Conservation (phyloP, 2,329 filamentous ascomycete species). For the Tricladium varicosporioides region DNA sequence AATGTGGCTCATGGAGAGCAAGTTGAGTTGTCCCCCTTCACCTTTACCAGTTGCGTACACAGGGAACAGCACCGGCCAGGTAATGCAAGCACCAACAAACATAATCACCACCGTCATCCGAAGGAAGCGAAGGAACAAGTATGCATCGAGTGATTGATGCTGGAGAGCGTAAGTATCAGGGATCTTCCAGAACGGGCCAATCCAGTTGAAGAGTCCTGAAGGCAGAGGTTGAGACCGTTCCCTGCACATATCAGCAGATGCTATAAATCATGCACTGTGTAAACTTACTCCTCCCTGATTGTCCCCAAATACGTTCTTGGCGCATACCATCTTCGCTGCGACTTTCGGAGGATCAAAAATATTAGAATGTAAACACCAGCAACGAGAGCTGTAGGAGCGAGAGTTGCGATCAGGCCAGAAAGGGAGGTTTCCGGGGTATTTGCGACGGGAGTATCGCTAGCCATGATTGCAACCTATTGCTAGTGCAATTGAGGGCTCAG, state of each 20-base stretch:
- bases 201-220: conserved; percentile 64
- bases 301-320: conserved; percentile 54
- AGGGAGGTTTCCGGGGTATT: conserved; percentile 24
- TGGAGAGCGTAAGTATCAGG: conserved; percentile 80
- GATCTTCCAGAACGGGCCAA: conserved; percentile 62
- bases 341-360: conserved; percentile 50
- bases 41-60: conserved; percentile 81
- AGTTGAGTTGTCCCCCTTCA: conserved; percentile 63
- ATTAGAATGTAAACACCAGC: conserved; percentile 43
- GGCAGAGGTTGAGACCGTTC: conserved; percentile 60
- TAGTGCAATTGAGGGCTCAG: neutral
- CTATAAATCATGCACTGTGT: neutral
- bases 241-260: conserved; percentile 34
- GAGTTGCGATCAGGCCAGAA: conserved; percentile 45
- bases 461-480: conserved; percentile 8
- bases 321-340: conserved; percentile 49
- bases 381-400: conserved; percentile 44
- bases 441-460: neutral
- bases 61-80: conserved; percentile 80
- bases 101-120: conserved; percentile 76
- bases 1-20: conserved; percentile 78
- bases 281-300: conserved; percentile 41
- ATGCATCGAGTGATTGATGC: conserved; percentile 89
- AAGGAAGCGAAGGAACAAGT: conserved; percentile 85
- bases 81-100: conserved; percentile 78